Evolutionary conservation across 2,329 filamentous ascomycete species (phyloP).

Genomic region (Atkinsonella hypoxylon): DNA sequence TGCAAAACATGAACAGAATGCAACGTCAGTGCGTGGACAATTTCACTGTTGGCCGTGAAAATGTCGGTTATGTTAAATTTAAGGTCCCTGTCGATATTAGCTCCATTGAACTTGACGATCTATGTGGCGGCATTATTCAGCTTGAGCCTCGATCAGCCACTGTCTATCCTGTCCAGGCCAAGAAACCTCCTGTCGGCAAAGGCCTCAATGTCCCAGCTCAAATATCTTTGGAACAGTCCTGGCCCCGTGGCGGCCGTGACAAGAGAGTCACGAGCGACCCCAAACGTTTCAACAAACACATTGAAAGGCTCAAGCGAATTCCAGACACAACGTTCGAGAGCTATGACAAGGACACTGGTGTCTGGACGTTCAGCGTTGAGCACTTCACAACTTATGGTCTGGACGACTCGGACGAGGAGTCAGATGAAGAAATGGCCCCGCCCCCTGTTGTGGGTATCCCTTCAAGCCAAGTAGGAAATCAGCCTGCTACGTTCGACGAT

Average conservation of each 20-base stretch:
- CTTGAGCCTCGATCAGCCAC: constrained; percentile 71
- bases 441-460: constrained; percentile 2
- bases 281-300: constrained; percentile 65
- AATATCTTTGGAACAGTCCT: constrained; percentile 85
- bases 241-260: constrained; percentile 57
- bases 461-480: constrained; percentile 12
- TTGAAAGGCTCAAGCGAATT: constrained; percentile 69
- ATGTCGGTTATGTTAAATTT: constrained; percentile 74
- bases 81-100: constrained; percentile 73
- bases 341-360: constrained; percentile 68
- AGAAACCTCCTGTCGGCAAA: constrained; percentile 75
- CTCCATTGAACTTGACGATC: constrained; percentile 64
- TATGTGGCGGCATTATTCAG: constrained; percentile 64
- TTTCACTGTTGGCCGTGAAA: constrained; percentile 72
- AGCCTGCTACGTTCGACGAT: constrained; percentile 11
- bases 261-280: constrained; percentile 42
- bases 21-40: constrained; percentile 62
- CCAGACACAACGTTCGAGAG: constrained; percentile 68
- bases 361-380: constrained; percentile 87
- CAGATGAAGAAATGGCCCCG: constrained; percentile 33
- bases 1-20: constrained; percentile 67
- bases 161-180: constrained; percentile 65
- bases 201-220: constrained; percentile 84
- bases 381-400: constrained; percentile 95
- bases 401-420: constrained; percentile 66